Base-by-base conservation (phyloP, 1,139 yeast genomes). In the Pichia sp. region DNA sequence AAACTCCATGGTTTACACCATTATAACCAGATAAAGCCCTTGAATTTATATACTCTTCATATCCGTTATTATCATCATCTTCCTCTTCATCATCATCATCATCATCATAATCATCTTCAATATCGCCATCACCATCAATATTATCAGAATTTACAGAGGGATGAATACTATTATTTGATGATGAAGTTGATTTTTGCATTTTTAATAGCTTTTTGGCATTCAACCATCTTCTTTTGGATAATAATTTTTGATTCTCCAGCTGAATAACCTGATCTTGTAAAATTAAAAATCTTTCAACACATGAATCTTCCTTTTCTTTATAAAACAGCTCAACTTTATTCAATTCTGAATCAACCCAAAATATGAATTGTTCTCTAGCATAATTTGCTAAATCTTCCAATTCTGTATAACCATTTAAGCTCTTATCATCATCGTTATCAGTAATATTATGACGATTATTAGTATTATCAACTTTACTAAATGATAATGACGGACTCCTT, bases 201-300 rank as follows among this genome's bases (percentile, higher is more conserved):
- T 19, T 41, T 14, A 52, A 44, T 22, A 48, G n/a, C 31, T 44
- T 42, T 34, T 53, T 55, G 3, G 50, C 47, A 43, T 33, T 33
- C 61, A 25, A 41, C 53, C 53, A 58, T 48, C 51, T 62, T 53
- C 44, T 60, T 55, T 54, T 54, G 8, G 46, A 63, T 46, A 14
- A 62, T 47, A 45, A 53, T 49, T 73, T 74, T 59, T 85, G 91
- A 46, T 80, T 82, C 51, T 80, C 73, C 54, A 87, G 64, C 56
- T 81, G 84, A 56, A 76, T 76, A 46, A 88, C 65, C 64, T 87
- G 96, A 58, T 81, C 87, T 60, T 85, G 87, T 27, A 88, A 65
- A 11, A 84, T 65, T 18, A 81, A 68, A 59, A 79, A 84, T 55
- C 91, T 71, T 53, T 80, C 80, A 46, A 81, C 74, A 0, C 78